phyloP scores from a whole-genome alignment of 2,329 filamentous ascomycete species.

The Colletotrichum kahawae region DNA sequence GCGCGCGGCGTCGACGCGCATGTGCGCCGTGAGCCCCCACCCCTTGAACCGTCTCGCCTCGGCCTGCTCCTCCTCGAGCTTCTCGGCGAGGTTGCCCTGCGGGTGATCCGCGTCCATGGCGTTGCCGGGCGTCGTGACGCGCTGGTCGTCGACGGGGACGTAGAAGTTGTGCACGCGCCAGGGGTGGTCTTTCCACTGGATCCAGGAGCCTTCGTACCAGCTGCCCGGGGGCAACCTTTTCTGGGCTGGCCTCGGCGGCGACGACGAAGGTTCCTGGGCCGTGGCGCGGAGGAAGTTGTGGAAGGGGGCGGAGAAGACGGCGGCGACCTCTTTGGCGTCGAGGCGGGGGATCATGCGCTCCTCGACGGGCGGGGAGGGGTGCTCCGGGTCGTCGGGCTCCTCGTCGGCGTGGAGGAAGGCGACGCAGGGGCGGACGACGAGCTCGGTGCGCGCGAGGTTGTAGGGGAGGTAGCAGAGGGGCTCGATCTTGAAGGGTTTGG shows the following conservation, averaged over 20 bases:
- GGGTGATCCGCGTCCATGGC: slow-evolving; percentile 33
- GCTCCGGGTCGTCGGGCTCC: slow-evolving; percentile 27
- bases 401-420: slow-evolving; percentile 75
- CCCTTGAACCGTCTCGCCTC: slow-evolving; percentile 73
- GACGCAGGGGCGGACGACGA: slow-evolving; percentile 78
- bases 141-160: slow-evolving; percentile 78
- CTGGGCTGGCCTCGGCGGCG: rapidly evolving
- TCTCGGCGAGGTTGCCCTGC: slow-evolving; percentile 48
- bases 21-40: slow-evolving; percentile 93
- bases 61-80: slow-evolving; percentile 52
- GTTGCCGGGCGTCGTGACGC: slow-evolving; percentile 63
- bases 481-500: slow-evolving; percentile 81
- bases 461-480: slow-evolving; percentile 85
- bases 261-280: slow-evolving; percentile 53
- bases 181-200: slow-evolving; percentile 74
- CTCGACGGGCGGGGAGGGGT: slow-evolving; percentile 55
- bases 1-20: slow-evolving; percentile 85
- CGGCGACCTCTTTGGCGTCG: slow-evolving; percentile 89
- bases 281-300: slow-evolving; percentile 74
- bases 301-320: slow-evolving; percentile 90
- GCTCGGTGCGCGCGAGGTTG: slow-evolving; percentile 73
- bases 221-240: slow-evolving; percentile 53
- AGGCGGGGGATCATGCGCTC: slow-evolving; percentile 78
- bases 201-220: slow-evolving; percentile 90
- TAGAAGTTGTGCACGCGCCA: slow-evolving; percentile 94